These are phyloP conservation scores for Camelina laxa DNA, from an alignment of 345 rosid genomes.

Conservation along the genomic window DNA sequence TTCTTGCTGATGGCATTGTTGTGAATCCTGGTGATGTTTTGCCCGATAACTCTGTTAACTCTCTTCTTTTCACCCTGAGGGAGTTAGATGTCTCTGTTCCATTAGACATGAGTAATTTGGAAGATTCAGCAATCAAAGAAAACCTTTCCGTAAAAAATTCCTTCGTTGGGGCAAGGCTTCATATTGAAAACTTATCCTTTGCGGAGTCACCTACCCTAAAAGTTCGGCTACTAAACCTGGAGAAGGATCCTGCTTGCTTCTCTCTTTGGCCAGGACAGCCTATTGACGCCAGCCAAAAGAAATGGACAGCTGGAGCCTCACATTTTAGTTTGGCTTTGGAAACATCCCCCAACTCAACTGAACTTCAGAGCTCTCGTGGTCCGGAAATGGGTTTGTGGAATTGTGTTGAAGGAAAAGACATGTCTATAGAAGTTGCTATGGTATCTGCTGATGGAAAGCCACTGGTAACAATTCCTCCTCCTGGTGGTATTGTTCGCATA, in stretches of 20 bases:
- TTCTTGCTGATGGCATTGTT: slow-evolving; percentile 93
- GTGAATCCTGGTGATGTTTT: slow-evolving; percentile 80
- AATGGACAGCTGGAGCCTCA: slow-evolving; percentile 78
- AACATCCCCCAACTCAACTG: slow-evolving; percentile 54
- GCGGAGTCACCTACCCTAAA: slow-evolving; percentile 84
- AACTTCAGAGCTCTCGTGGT: slow-evolving; percentile 44
- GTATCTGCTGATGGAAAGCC: slow-evolving; percentile 92
- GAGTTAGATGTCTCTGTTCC: slow-evolving; percentile 85
- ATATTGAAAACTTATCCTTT: slow-evolving; percentile 72
- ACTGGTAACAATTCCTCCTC: slow-evolving; percentile 84
- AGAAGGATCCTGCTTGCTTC: slow-evolving; percentile 98
- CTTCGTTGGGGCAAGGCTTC: slow-evolving; percentile 94
- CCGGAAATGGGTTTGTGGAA: slow-evolving; percentile 66
- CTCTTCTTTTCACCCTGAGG: slow-evolving; percentile 62
- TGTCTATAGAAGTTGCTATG: slow-evolving; percentile 81
- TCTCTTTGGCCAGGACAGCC: slow-evolving; percentile 90
- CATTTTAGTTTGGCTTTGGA: slow-evolving; percentile 76
- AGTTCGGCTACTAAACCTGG: slow-evolving; percentile 74
- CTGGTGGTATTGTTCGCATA: slow-evolving; percentile 88
- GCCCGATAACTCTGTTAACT: slow-evolving; percentile 80
- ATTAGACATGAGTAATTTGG: slow-evolving; percentile 56
- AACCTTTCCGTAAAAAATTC: slow-evolving; percentile 49
- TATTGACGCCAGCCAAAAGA: slow-evolving; percentile 93
- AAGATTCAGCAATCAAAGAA: slow-evolving; percentile 42
- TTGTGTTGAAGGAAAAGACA: slow-evolving; percentile 82